Evolutionary conservation across 2,329 filamentous ascomycete genomes (phyloP).

Genomic region (Venturiaceae sp.): DNA sequence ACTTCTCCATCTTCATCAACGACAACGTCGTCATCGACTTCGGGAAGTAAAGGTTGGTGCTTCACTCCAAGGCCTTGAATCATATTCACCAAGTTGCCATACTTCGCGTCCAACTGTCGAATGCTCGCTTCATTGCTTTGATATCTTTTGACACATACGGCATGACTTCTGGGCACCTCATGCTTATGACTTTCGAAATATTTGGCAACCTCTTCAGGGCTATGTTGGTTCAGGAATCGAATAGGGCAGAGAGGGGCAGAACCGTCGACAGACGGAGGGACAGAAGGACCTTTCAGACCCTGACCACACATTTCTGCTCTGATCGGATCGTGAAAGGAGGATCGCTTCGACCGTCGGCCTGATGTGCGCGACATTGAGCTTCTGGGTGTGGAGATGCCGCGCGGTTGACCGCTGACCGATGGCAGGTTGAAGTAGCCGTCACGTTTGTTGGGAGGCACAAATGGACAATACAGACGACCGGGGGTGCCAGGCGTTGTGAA

Average conservation of each 20-base stretch:
- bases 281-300: conserved; percentile 27
- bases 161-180: conserved; percentile 85
- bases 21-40: conserved; percentile 37
- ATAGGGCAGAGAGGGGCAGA: conserved; percentile 72
- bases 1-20: conserved; percentile 30
- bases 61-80: conserved; percentile 81
- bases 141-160: conserved; percentile 83
- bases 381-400: conserved; percentile 32
- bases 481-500: conserved; percentile 81
- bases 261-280: conserved; percentile 35
- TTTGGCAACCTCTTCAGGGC: conserved; percentile 82
- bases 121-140: conserved; percentile 80
- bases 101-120: conserved; percentile 84
- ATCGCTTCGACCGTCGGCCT: conserved; percentile 27
- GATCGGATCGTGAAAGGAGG: conserved; percentile 32
- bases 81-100: conserved; percentile 87
- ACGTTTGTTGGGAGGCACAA: conserved; percentile 34
- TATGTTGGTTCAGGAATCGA: conserved; percentile 83
- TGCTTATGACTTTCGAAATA: conserved; percentile 96
- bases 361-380: conserved; percentile 29
- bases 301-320: conserved; percentile 26
- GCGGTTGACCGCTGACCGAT: conserved; percentile 32
- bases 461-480: conserved; percentile 73
- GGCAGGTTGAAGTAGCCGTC: conserved; percentile 22
- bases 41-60: conserved; percentile 76